Percentiles rank a stretch among this genome's conserved stretches.
phyloP scores from a whole-genome alignment of 306 rosid species.

The Pterocarpus santalinus region DNA sequence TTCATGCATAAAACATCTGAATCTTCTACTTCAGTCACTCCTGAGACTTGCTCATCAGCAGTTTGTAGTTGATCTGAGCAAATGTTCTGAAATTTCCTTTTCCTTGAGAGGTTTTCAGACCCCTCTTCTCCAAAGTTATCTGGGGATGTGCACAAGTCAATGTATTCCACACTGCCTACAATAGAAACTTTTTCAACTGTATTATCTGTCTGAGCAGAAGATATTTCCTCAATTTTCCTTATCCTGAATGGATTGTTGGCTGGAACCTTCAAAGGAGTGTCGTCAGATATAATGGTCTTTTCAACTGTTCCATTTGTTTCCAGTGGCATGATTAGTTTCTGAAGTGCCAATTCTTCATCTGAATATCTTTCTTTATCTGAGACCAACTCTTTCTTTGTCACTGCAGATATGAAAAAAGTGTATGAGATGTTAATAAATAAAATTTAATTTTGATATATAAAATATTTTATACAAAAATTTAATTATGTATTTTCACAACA shows the following conservation, averaged over 20 bases:
- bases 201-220: constrained; percentile 43
- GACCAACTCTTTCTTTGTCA: constrained; percentile 44
- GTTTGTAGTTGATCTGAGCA: constrained; percentile 48
- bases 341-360: constrained; percentile 61
- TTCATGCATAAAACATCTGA: constrained; percentile 49
- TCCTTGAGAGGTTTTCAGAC: constrained; percentile 49
- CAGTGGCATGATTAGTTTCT: constrained; percentile 67
- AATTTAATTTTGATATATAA: no score
- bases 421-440: background rate
- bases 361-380: constrained; percentile 50
- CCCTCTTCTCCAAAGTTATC: constrained; percentile 42
- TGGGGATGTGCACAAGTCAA: constrained; percentile 47
- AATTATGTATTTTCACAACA: no score
- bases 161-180: constrained; percentile 48
- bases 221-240: constrained; percentile 53
- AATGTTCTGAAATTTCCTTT: constrained; percentile 58
- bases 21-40: constrained; percentile 60
- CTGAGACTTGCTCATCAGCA: constrained; percentile 57
- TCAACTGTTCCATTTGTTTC: constrained; percentile 43
- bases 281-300: constrained; percentile 13
- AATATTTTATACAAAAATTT: no score
- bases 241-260: constrained; percentile 87
- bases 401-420: constrained; percentile 48
- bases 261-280: constrained; percentile 61
- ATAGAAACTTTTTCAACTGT: constrained; percentile 45